These are phyloP conservation scores for Discostella stelligeroides DNA, from an alignment of 108 stramenopile species.

Conservation along the genomic window DNA sequence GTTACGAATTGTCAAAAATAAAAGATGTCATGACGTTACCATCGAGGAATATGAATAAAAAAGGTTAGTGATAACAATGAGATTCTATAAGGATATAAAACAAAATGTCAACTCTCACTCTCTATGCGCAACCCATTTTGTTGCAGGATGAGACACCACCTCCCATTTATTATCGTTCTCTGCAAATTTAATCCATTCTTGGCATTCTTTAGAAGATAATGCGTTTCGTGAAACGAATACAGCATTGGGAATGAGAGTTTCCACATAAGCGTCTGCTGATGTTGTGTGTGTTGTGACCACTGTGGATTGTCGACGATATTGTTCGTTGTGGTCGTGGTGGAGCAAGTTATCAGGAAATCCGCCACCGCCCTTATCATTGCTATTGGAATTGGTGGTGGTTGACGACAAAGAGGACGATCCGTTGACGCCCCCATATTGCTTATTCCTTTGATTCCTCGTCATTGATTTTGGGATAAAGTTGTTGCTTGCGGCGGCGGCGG, in stretches of 20 bases:
- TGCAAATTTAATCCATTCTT: conserved; percentile 75
- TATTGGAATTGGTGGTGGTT: not conserved
- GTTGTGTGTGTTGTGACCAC: not conserved
- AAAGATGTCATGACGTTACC: not conserved
- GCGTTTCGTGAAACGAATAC: conserved; percentile 49
- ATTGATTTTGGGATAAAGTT: not conserved
- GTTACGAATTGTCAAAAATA: not conserved
- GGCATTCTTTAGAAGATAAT: conserved; percentile 73
- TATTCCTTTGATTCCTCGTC: conserved; percentile 6
- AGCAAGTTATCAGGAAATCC: conserved; percentile 7
- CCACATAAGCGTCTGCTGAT: not conserved
- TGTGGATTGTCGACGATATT: not conserved
- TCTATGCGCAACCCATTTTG: conserved; percentile 74
- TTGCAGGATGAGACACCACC: conserved; percentile 62
- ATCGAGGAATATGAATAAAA: not conserved
- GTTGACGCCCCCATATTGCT: not conserved
- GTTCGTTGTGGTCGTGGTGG: not conserved
- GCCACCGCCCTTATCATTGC: not conserved
- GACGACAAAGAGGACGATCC: conserved; percentile 1
- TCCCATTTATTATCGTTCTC: conserved; percentile 58
- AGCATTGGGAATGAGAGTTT: conserved; percentile 36
- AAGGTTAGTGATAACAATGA: not conserved
- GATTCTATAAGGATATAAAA: not conserved
- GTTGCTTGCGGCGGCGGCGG: too few relatives aligned
- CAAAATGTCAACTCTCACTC: conserved; percentile 56